phyloP scores from a whole-genome alignment of 2,329 filamentous ascomycete genomes.

The Pestalotiopsis sp. region DNA sequence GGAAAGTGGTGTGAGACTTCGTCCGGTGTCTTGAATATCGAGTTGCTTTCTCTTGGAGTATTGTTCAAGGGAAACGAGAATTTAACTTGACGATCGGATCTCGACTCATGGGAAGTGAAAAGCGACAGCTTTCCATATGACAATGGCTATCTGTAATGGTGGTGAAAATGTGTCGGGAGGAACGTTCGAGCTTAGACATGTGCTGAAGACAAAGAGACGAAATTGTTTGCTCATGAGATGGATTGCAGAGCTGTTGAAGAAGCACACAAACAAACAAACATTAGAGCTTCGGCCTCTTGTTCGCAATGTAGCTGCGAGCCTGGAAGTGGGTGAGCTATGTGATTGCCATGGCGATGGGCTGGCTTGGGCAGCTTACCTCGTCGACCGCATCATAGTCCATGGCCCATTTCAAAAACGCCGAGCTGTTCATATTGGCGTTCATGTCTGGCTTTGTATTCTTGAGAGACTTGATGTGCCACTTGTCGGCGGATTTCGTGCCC shows the following conservation, averaged over 20 bases:
- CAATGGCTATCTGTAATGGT: not conserved
- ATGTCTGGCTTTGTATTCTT: constrained; percentile 8
- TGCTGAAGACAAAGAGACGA: not conserved
- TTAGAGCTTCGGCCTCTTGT: not conserved
- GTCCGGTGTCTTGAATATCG: not conserved
- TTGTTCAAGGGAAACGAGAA: not conserved
- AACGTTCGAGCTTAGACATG: not conserved
- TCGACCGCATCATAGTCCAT: constrained; percentile 11
- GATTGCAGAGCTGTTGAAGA: not conserved
- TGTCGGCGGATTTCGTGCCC: not conserved
- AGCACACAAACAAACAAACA: not conserved
- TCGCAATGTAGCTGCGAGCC: not conserved
- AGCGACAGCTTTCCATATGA: not conserved
- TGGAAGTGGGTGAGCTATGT: not conserved
- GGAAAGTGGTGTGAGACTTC: not conserved
- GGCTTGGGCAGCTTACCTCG: constrained; percentile 8
- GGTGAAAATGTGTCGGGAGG: not conserved
- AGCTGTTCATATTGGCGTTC: constrained; percentile 8
- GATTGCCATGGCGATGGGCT: not conserved
- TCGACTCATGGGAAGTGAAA: not conserved
- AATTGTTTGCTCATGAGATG: not conserved
- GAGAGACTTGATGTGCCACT: constrained; percentile 12
- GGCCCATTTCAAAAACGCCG: constrained; percentile 16
- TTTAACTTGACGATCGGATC: not conserved
- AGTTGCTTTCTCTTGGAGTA: not conserved